These are phyloP conservation scores for Candida hispaniensis DNA, from an alignment of 805 yeast genomes.

Conservation along the genomic window DNA sequence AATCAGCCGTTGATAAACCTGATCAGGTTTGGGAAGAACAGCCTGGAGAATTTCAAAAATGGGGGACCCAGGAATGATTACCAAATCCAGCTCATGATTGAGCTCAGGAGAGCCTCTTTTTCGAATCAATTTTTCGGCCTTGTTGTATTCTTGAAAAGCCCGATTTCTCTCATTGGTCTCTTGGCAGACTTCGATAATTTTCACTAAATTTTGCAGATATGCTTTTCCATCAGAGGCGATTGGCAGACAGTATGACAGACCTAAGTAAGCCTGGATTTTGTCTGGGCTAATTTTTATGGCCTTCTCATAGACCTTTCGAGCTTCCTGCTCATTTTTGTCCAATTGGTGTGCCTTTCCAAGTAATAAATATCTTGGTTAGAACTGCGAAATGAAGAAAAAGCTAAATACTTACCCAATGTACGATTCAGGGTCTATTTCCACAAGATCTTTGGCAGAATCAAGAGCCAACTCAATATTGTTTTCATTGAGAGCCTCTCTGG, in stretches of 20 bases:
- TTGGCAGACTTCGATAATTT: conserved; percentile 20
- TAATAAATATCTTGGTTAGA: conserved; percentile 30
- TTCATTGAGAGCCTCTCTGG: conserved; percentile 28
- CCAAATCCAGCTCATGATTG: conserved; percentile 18
- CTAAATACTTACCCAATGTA: conserved; percentile 50
- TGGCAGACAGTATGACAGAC: conserved; percentile 36
- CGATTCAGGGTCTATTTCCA: conserved; percentile 44
- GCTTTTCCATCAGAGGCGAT: conserved; percentile 18
- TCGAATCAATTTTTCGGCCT: conserved; percentile 19
- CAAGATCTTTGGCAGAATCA: conserved; percentile 43
- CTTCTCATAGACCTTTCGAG: conserved; percentile 38
- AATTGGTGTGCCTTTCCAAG: conserved; percentile 57
- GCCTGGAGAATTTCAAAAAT: conserved; percentile 25
- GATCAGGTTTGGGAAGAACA: conserved; percentile 23
- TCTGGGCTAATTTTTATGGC: conserved; percentile 35
- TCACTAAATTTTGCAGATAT: conserved; percentile 21
- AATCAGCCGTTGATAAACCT: conserved; percentile 23
- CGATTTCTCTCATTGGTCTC: conserved; percentile 19
- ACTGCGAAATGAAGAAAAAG: background rate
- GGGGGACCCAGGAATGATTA: conserved; percentile 27
- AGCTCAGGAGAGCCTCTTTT: conserved; percentile 17
- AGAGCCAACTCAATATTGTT: conserved; percentile 55
- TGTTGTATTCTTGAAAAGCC: conserved; percentile 22
- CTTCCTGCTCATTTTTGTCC: conserved; percentile 34
- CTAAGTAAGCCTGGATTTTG: conserved; percentile 70